Percentiles rank a stretch among this genome's conserved stretches.
Evolutionary conservation across 176 grass and related monocot genomes (phyloP).

Genomic region (Triticum aestivum): DNA sequence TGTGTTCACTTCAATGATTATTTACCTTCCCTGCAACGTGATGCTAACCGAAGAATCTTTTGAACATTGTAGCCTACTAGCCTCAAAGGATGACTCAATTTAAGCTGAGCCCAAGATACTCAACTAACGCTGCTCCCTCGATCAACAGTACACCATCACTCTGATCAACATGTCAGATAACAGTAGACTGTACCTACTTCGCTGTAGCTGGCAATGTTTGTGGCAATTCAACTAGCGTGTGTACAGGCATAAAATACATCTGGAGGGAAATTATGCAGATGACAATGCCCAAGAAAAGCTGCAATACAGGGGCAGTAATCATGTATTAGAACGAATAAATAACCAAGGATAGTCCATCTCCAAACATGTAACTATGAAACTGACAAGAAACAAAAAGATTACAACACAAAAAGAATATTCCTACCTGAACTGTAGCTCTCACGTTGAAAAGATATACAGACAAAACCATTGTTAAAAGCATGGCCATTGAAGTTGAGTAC

Average conservation of each 20-base stretch:
- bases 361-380: background rate
- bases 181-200: slow-evolving; percentile 34
- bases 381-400: background rate
- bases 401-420: background rate
- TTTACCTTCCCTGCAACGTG: slow-evolving; percentile 24
- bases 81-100: background rate
- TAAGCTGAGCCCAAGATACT: background rate
- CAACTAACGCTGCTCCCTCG: slow-evolving; percentile 7
- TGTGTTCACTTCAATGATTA: background rate
- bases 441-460: slow-evolving; percentile 86
- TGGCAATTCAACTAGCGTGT: slow-evolving; percentile 75
- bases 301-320: slow-evolving; percentile 33
- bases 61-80: slow-evolving; percentile 15
- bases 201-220: slow-evolving; percentile 45
- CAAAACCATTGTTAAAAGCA: slow-evolving; percentile 91
- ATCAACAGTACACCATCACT: slow-evolving; percentile 10
- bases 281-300: slow-evolving; percentile 96
- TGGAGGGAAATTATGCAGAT: slow-evolving; percentile 96
- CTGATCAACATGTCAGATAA: slow-evolving; percentile 26
- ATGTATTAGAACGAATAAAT: slow-evolving; percentile 29
- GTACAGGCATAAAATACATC: slow-evolving; percentile 96
- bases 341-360: slow-evolving; percentile 21
- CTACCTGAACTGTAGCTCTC: slow-evolving; percentile 91
- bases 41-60: background rate
- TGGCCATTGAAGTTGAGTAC: slow-evolving; percentile 98